Evolutionary conservation across 139 green algal species (phyloP).

Genomic region (Closterium sp.): DNA sequence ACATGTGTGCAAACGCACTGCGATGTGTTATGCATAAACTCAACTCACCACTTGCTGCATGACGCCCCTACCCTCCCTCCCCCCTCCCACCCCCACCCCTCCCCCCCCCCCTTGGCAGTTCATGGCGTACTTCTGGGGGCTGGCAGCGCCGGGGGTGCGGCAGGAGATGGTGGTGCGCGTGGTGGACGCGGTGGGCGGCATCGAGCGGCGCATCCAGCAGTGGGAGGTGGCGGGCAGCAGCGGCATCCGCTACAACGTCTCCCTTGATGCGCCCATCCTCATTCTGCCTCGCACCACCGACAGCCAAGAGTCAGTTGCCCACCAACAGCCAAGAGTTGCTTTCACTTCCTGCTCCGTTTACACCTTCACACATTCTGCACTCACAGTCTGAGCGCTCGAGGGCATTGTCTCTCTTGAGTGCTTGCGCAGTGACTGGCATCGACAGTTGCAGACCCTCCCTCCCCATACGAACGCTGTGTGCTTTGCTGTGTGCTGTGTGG

Average conservation of each 20-base stretch:
- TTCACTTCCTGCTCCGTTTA: too few species aligned
- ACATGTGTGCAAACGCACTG: not conserved
- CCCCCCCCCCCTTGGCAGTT: conserved; percentile 9
- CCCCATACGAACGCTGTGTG: not conserved
- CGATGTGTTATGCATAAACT: too few species aligned
- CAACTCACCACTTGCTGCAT: too few species aligned
- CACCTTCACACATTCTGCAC: too few species aligned
- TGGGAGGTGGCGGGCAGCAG: conserved; percentile 41
- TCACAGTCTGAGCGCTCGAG: too few species aligned
- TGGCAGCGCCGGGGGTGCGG: conserved; percentile 10
- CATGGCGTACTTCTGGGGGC: conserved; percentile 28
- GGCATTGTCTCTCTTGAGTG: too few species aligned
- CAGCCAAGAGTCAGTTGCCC: not conserved
- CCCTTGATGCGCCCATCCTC: conserved; percentile 74
- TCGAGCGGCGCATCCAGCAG: conserved; percentile 46
- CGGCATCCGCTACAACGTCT: conserved; percentile 74
- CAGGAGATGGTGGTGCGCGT: conserved; percentile 15
- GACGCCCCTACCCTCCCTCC: too few species aligned
- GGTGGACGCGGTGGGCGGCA: conserved; percentile 33
- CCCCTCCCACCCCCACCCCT: too few species aligned
- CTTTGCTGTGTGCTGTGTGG: not conserved
- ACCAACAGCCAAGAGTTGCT: too few species aligned
- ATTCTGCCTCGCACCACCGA: not conserved
- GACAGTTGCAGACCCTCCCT: too few species aligned
- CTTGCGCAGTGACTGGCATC: too few species aligned